Percentiles rank a stretch among this genome's conserved stretches.
Evolutionary conservation across 345 rosid species (phyloP).

Genomic region (Angophora floribunda): DNA sequence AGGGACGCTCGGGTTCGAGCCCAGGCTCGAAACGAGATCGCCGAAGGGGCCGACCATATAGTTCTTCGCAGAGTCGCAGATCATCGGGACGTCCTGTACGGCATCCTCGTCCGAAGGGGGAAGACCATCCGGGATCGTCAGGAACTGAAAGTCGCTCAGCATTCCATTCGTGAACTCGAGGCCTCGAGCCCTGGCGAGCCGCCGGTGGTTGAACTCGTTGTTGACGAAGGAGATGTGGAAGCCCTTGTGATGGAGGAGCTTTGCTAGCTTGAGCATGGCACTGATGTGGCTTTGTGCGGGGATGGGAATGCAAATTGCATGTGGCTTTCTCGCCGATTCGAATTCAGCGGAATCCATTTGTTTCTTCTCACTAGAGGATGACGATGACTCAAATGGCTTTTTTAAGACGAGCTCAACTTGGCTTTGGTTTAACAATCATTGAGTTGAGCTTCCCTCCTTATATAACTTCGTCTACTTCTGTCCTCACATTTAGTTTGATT

Average conservation of each 20-base stretch:
- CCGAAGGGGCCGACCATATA: neutral
- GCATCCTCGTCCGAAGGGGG: neutral
- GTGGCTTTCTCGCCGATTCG: neutral
- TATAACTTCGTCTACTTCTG: neutral
- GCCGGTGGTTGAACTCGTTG: conserved; percentile 7
- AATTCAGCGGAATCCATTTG: neutral
- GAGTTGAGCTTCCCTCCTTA: no score
- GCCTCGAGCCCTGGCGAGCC: neutral
- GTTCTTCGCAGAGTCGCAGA: neutral
- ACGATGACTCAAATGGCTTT: no score
- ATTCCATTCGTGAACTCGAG: neutral
- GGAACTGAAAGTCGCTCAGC: neutral
- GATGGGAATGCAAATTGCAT: conserved; percentile 1
- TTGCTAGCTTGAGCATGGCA: conserved; percentile 7
- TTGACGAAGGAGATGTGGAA: conserved; percentile 9
- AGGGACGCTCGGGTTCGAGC: neutral
- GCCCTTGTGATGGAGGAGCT: conserved; percentile 8
- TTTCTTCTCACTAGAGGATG: neutral
- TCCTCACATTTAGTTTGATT: neutral
- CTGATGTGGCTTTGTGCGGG: conserved; percentile 8
- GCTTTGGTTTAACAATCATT: neutral
- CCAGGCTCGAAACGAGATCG: neutral
- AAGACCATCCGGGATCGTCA: neutral
- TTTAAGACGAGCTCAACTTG: neutral
- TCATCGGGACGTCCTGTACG: neutral